Conservation (phyloP, 2,329 filamentous ascomycete species). For the Eurotiales sp. region DNA sequence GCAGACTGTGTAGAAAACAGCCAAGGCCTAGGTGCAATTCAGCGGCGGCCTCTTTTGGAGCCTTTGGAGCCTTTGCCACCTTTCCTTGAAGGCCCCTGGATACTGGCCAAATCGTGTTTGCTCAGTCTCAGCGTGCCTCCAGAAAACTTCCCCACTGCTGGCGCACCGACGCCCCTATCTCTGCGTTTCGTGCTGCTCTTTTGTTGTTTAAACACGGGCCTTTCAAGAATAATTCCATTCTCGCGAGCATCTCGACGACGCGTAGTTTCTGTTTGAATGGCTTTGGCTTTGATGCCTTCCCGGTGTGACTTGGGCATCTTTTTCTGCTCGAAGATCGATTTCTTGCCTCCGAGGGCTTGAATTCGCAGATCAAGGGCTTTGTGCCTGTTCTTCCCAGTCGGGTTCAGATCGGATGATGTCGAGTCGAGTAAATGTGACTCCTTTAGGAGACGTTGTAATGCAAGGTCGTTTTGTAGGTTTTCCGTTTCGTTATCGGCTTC, state of each 20-base stretch:
- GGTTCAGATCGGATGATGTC: conserved; percentile 50
- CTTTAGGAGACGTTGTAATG: conserved; percentile 80
- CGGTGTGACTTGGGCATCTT: conserved; percentile 87
- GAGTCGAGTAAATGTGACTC: conserved; percentile 84
- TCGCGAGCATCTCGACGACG: conserved; percentile 76
- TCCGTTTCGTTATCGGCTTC: conserved; percentile 57
- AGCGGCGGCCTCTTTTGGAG: conserved; percentile 33
- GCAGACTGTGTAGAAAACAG: too few species aligned
- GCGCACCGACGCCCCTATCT: conserved; percentile 66
- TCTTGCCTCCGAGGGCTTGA: conserved; percentile 73
- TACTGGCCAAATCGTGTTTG: conserved; percentile 68
- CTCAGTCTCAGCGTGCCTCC: conserved; percentile 77
- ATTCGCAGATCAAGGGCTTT: conserved; percentile 82
- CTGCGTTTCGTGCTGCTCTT: conserved; percentile 43
- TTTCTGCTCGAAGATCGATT: conserved; percentile 65
- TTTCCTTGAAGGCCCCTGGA: conserved; percentile 53
- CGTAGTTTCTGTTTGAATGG: conserved; percentile 62
- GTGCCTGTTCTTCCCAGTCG: conserved; percentile 68
- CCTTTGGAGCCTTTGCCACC: conserved; percentile 29
- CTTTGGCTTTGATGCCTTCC: conserved; percentile 75
- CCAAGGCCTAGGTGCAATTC: conserved; percentile 3
- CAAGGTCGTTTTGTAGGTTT: conserved; percentile 86
- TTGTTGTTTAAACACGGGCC: conserved; percentile 33
- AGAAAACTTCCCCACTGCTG: conserved; percentile 73
- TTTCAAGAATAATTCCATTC: conserved; percentile 85